These are phyloP conservation scores for Xylaria flabelliformis DNA, from an alignment of 495 filamentous ascomycete species.

Conservation along the genomic window DNA sequence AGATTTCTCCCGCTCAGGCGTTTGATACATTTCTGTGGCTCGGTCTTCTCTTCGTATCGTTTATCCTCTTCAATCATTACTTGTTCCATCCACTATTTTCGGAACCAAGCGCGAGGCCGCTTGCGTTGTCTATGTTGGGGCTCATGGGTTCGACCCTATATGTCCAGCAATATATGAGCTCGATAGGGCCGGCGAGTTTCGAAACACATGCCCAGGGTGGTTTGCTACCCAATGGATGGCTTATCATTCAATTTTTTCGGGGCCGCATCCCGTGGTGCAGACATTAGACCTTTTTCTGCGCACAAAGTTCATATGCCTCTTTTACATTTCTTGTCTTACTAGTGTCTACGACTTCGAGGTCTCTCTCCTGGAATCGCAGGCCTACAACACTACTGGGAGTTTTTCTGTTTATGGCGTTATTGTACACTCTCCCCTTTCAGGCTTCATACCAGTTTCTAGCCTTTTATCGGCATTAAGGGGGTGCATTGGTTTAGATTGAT, in stretches of 20 bases:
- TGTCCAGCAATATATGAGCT: constrained; percentile 4
- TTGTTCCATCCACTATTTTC: constrained; percentile 10
- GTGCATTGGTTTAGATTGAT: constrained; percentile 30
- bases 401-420: neutral
- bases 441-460: constrained; percentile 17
- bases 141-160: neutral
- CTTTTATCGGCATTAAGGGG: constrained; percentile 13
- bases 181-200: neutral
- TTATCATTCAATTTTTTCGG: neutral
- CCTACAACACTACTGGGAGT: neutral
- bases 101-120: neutral
- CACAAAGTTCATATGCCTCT: constrained; percentile 8
- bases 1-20: constrained; percentile 31
- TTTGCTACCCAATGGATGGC: neutral
- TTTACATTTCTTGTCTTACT: neutral
- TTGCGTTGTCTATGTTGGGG: neutral
- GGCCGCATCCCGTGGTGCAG: constrained; percentile 2
- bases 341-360: neutral
- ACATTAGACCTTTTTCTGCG: constrained; percentile 10
- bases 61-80: neutral
- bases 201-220: neutral
- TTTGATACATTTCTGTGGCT: constrained; percentile 27
- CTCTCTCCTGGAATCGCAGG: neutral
- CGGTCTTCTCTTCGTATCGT: neutral
- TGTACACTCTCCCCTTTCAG: constrained; percentile 18